Percentiles rank a stretch among this genome's conserved stretches.
Conservation (phyloP, 208 protist species). For the Wallacemonas rigidus region DNA sequence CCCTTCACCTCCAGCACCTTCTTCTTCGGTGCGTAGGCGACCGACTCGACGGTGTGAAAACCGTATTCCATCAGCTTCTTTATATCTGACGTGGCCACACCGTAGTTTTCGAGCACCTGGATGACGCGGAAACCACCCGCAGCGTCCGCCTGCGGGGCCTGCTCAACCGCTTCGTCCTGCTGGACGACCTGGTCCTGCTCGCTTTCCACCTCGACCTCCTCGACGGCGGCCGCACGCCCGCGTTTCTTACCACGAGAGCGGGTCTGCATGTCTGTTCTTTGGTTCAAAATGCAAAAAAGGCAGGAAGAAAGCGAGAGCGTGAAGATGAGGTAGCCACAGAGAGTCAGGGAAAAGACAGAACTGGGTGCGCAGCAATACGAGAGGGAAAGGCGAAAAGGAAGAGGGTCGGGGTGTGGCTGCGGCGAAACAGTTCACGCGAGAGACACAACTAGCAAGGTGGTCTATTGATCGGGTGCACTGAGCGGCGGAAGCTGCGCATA, state of each 20-base stretch:
- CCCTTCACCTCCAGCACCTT: conserved; percentile 97
- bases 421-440: no score
- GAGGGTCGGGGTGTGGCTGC: no score
- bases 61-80: conserved; percentile 97
- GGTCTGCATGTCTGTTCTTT: conserved; percentile 50
- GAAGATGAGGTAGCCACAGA: conserved; percentile 6
- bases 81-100: conserved; percentile 95
- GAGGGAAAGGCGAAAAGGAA: conserved; percentile 9
- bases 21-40: conserved; percentile 98
- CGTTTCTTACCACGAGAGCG: conserved; percentile 56
- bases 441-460: no score
- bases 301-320: background rate
- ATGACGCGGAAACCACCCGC: conserved; percentile 78
- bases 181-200: conserved; percentile 38
- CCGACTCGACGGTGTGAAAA: conserved; percentile 96
- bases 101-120: conserved; percentile 92
- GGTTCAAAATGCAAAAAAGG: conserved; percentile 5
- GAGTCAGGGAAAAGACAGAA: conserved; percentile 6
- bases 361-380: background rate
- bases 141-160: conserved; percentile 20
- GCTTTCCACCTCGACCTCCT: conserved; percentile 42
- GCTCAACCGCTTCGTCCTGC: conserved; percentile 33
- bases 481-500: no score
- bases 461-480: no score
- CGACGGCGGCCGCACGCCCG: conserved; percentile 36